A percentile compares a stretch with the other conserved stretches of the same genome.
Evolutionary conservation across 345 rosid species (phyloP).

Genomic region (Punica granatum): DNA sequence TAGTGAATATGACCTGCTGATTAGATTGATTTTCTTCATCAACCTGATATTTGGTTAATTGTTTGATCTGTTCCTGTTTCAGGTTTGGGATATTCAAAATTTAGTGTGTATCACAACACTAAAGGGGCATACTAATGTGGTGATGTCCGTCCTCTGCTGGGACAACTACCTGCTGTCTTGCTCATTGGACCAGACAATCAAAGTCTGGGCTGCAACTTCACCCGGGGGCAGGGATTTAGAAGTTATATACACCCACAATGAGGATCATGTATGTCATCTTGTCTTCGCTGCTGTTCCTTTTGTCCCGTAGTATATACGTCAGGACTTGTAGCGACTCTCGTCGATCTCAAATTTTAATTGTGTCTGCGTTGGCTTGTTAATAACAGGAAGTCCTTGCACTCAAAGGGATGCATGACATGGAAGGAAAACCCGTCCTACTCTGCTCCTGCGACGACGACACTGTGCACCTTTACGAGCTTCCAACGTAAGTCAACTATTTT

Average conservation of each 20-base stretch:
- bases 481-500: constrained; percentile 28
- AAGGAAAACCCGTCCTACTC: constrained; percentile 35
- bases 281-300: too few species aligned
- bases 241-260: constrained; percentile 12
- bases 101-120: constrained; percentile 31
- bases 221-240: constrained; percentile 17
- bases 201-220: constrained; percentile 40
- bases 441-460: constrained; percentile 34
- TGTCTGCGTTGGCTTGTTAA: not conserved
- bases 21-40: not conserved
- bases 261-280: not conserved
- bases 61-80: not conserved
- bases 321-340: too few species aligned
- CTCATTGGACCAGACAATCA: constrained; percentile 48
- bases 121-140: constrained; percentile 34
- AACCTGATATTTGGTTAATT: not conserved
- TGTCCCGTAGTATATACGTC: too few species aligned
- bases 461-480: constrained; percentile 31
- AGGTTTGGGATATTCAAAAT: constrained; percentile 54
- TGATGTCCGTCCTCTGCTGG: constrained; percentile 58
- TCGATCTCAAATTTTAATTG: too few species aligned
- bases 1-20: not conserved
- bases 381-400: constrained; percentile 33
- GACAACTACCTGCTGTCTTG: constrained; percentile 44
- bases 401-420: constrained; percentile 29